Evolutionary conservation across 345 rosid genomes (phyloP), one percentile per base, ranked within the genome.

Genomic region (Ceriops tagal): DNA sequence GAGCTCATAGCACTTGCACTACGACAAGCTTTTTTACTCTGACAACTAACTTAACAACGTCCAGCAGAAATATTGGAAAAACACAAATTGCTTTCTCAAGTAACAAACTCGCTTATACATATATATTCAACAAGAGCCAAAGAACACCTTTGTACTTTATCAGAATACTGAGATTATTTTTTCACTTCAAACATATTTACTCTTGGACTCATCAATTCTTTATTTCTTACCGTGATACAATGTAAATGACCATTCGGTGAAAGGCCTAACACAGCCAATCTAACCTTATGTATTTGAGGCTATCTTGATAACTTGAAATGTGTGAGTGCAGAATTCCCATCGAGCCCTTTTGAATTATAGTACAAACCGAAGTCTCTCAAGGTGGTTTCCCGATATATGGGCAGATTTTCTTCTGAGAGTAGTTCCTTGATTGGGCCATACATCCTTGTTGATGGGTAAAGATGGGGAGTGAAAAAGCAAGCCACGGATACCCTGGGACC

Each of bases 391-490:
- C 65, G 1, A 58, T 68, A 68, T 3, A 32, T n/a, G 6, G 72
- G 64, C 8, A 69, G 73, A 49, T 34, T 56, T 19, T 73, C 68
- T 53, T 61, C 67, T 28, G 77, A 61, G 5, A 73, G 59, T 20
- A 73, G 57, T 24, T 73, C 72, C 57, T 56, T 31, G 62, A 73
- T 67, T 18, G 77, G 77, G 13, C 68, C 67, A 53, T 73, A 67
- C 0, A 37, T 11, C 34, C 58, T 59, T 19, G 61, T 43, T 21
- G 62, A 26, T 51, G 46, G 61, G 20, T 26, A 24, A n/a, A 53
- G 32, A 39, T 37, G 46, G 2, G 58, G 59, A 19, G 55, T 62
- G 32, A 67, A 67, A 53, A 73, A 67, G 58, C 32, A 67, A 6
- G 62, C 72, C 61, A 66, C 64, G 0, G 77, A 73, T 3, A 67